A percentile compares a stretch with the other conserved stretches of the same genome.
Conservation (phyloP, 495 filamentous ascomycete genomes). For the Pyronema domesticum region DNA sequence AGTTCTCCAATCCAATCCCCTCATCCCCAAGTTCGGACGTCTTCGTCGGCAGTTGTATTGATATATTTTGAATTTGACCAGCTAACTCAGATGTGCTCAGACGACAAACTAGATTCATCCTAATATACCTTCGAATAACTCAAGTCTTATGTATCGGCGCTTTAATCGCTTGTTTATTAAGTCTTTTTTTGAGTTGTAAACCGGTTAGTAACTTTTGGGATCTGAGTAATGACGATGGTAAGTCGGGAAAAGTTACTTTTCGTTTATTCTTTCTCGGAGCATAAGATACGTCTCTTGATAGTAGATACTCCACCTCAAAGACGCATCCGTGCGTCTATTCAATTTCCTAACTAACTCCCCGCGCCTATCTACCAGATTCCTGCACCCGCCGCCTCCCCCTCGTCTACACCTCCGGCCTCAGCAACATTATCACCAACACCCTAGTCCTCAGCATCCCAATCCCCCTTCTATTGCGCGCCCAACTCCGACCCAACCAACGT, state of each 20-base stretch:
- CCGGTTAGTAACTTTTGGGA: constrained; percentile 18
- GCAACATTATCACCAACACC: constrained; percentile 24
- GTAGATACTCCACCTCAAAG: too few species aligned
- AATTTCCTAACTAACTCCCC: too few species aligned
- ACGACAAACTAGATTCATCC: constrained; percentile 20
- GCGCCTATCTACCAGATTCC: too few species aligned
- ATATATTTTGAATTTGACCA: too few species aligned
- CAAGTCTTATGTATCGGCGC: constrained; percentile 15
- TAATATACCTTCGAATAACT: constrained; percentile 17
- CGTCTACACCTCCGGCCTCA: constrained; percentile 21
- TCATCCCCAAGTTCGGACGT: not conserved
- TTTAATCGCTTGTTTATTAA: constrained; percentile 14
- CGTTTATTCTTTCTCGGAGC: too few species aligned
- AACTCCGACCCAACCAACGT: constrained; percentile 14
- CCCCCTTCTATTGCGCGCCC: constrained; percentile 19
- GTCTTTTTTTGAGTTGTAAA: constrained; percentile 21
- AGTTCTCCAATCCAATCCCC: not conserved
- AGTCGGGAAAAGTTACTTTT: constrained; percentile 2
- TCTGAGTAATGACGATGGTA: constrained; percentile 10
- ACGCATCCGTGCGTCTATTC: too few species aligned
- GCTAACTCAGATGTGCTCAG: too few species aligned
- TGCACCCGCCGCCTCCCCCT: constrained; percentile 17
- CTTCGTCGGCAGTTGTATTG: not conserved
- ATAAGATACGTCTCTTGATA: too few species aligned
- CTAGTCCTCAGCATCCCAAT: constrained; percentile 21